A percentile compares a stretch with the other conserved stretches of the same genome.
These are phyloP conservation scores for Trichophyton benhamiae DNA, from an alignment of 2,329 filamentous ascomycete species.

Conservation along the genomic window DNA sequence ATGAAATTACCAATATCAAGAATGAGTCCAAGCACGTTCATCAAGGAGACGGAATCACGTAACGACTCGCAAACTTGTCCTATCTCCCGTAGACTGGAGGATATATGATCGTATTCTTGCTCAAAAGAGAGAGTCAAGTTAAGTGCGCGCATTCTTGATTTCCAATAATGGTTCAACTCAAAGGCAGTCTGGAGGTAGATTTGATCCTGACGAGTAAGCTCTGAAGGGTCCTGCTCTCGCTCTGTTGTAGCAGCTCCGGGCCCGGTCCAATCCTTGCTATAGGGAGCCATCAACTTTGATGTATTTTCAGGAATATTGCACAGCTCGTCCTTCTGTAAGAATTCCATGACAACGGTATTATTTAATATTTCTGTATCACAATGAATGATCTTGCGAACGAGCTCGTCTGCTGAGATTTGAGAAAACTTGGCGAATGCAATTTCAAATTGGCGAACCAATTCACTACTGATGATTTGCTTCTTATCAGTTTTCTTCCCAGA, in stretches of 20 bases:
- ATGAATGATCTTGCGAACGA: conserved; percentile 88
- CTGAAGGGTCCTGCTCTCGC: conserved; percentile 72
- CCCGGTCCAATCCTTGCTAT: conserved; percentile 92
- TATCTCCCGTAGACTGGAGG: conserved; percentile 71
- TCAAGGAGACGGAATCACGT: conserved; percentile 79
- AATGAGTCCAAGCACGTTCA: conserved; percentile 93
- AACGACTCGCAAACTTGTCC: conserved; percentile 78
- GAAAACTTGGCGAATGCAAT: conserved; percentile 92
- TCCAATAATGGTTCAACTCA: conserved; percentile 97
- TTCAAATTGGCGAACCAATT: conserved; percentile 80
- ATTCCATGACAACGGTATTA: conserved; percentile 90
- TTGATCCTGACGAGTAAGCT: conserved; percentile 89
- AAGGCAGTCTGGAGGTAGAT: conserved; percentile 88
- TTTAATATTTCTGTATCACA: conserved; percentile 83
- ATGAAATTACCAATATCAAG: conserved; percentile 99
- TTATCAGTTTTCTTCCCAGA: conserved; percentile 73
- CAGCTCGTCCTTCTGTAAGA: conserved; percentile 81
- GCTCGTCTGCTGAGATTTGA: conserved; percentile 66
- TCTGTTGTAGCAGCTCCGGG: conserved; percentile 64
- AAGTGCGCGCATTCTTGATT: conserved; percentile 87
- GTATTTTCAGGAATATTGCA: conserved; percentile 87
- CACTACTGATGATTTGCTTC: conserved; percentile 89
- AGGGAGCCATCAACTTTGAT: conserved; percentile 82
- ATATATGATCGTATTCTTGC: conserved; percentile 81
- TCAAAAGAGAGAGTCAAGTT: conserved; percentile 74